These are phyloP conservation scores for Arthrobotrys sphaeroides DNA, from an alignment of 2,329 filamentous ascomycete genomes.

Conservation along the genomic window DNA sequence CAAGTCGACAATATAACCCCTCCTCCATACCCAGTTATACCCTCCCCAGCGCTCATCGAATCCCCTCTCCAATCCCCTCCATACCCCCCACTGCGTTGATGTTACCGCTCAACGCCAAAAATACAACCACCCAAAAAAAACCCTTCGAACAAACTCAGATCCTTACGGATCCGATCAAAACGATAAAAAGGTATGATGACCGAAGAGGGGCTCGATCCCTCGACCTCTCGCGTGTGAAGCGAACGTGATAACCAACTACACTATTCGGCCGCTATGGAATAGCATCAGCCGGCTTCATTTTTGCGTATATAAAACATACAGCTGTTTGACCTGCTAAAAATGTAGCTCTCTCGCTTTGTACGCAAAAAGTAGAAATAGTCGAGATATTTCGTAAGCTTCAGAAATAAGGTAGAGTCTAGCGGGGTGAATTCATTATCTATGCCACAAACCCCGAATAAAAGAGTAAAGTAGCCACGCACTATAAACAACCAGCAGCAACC, in stretches of 20 bases:
- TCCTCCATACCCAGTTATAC: too few species aligned
- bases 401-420: too few species aligned
- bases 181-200: slow-evolving; percentile 42
- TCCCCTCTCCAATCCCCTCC: not conserved
- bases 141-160: not conserved
- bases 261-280: slow-evolving; percentile 54
- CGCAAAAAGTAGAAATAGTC: not conserved
- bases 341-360: not conserved
- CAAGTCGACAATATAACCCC: too few species aligned
- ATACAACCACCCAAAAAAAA: not conserved
- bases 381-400: too few species aligned
- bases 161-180: not conserved
- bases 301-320: slow-evolving; percentile 31
- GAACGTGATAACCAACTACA: slow-evolving; percentile 55
- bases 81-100: slow-evolving; percentile 6
- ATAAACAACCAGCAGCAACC: not conserved
- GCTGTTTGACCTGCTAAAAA: not conserved
- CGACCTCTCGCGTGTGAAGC: slow-evolving; percentile 55
- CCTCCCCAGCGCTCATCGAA: too few species aligned
- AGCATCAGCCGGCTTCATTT: slow-evolving; percentile 12
- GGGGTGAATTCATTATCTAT: not conserved
- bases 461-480: not conserved
- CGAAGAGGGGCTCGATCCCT: slow-evolving; percentile 55
- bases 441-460: not conserved
- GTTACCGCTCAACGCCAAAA: slow-evolving; percentile 24